Percentiles rank a stretch among this genome's conserved stretches.
phyloP scores from a whole-genome alignment of 1,284 basidiomycete species.

The Tylopilus orsonianus region DNA sequence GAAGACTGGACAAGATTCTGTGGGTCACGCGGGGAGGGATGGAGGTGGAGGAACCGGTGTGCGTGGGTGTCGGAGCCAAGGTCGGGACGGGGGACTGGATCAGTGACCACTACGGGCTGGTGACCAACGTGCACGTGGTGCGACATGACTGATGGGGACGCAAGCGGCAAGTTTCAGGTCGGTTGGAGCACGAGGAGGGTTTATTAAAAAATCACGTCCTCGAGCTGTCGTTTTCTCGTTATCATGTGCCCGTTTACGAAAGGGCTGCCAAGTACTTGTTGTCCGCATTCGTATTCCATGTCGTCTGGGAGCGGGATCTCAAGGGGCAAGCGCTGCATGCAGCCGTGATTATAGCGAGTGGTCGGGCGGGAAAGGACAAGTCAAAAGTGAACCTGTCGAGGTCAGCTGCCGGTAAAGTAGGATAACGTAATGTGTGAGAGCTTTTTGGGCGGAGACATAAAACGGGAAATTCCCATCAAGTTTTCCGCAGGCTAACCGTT shows the following conservation, averaged over 20 bases:
- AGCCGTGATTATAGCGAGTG: slow-evolving; percentile 20
- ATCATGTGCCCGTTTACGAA: slow-evolving; percentile 8
- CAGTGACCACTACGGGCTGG: slow-evolving; percentile 66
- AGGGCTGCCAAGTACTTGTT: neutral
- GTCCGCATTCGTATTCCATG: neutral
- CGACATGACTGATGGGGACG: slow-evolving; percentile 16
- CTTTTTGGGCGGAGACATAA: slow-evolving; percentile 36
- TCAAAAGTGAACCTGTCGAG: too few relatives aligned
- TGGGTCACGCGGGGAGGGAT: slow-evolving; percentile 47
- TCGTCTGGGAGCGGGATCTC: neutral
- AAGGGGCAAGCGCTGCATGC: neutral
- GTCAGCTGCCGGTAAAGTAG: slow-evolving; percentile 3
- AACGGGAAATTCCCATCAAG: slow-evolving; percentile 9
- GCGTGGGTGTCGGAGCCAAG: slow-evolving; percentile 55
- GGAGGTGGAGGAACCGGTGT: slow-evolving; percentile 49
- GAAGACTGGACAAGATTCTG: slow-evolving; percentile 64
- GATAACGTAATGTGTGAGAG: slow-evolving; percentile 12
- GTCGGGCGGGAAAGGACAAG: neutral
- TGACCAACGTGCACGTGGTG: slow-evolving; percentile 44
- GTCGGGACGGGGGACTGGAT: slow-evolving; percentile 46
- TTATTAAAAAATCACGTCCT: slow-evolving; percentile 10
- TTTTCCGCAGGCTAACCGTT: slow-evolving; percentile 23
- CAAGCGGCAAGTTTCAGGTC: slow-evolving; percentile 3
- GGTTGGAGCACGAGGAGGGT: neutral
- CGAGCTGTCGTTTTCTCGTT: neutral